These are phyloP conservation scores for Russula brevipes DNA, from an alignment of 768 basidiomycete genomes.

Conservation along the genomic window DNA sequence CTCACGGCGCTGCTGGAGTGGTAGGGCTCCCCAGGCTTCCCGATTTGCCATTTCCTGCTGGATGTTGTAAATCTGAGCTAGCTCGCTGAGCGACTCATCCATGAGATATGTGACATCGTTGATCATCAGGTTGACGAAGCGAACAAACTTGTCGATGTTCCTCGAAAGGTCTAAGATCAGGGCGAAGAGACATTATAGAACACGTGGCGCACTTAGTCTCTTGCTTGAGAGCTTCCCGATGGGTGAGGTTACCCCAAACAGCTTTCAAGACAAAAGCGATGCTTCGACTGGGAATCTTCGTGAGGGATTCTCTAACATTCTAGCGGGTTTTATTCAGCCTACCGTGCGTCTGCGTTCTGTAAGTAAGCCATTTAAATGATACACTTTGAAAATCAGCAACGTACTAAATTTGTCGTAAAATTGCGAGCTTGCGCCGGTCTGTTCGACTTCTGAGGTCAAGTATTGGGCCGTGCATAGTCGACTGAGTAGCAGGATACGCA, in stretches of 20 bases:
- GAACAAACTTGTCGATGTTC: constrained; percentile 88
- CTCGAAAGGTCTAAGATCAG: constrained; percentile 35
- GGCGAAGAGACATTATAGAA: background rate
- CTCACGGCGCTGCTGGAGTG: constrained; percentile 75
- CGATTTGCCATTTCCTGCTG: constrained; percentile 80
- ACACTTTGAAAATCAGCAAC: constrained; percentile 31
- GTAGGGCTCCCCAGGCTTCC: constrained; percentile 59
- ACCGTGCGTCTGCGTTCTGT: constrained; percentile 47
- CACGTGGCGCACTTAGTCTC: constrained; percentile 61
- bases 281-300: constrained; percentile 53
- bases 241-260: constrained; percentile 86
- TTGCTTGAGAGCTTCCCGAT: constrained; percentile 77
- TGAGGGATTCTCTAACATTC: background rate
- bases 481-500: constrained; percentile 24
- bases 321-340: constrained; percentile 20
- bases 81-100: constrained; percentile 89
- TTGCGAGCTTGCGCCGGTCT: constrained; percentile 94
- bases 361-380: background rate
- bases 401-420: constrained; percentile 97
- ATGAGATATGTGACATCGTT: constrained; percentile 98
- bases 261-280: constrained; percentile 84
- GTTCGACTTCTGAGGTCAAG: constrained; percentile 75
- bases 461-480: constrained; percentile 1
- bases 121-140: constrained; percentile 96
- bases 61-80: constrained; percentile 83